phyloP scores from a whole-genome alignment of 2,329 filamentous ascomycete species.

The Ramularia collo-cygni region DNA sequence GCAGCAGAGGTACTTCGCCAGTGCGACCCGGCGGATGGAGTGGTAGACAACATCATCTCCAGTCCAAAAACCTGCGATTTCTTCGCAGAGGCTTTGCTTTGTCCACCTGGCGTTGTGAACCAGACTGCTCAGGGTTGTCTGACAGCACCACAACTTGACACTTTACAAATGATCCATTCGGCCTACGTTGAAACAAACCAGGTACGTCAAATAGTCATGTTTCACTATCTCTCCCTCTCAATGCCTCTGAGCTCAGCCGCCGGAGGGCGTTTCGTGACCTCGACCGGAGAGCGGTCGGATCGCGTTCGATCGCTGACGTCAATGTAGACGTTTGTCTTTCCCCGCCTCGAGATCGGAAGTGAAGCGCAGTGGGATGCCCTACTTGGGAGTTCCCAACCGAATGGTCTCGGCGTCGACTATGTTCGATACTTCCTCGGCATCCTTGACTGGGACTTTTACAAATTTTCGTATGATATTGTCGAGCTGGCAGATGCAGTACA shows the following conservation, averaged over 20 bases:
- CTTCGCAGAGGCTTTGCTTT: slow-evolving; percentile 37
- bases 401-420: slow-evolving; percentile 33
- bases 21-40: slow-evolving; percentile 46
- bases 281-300: neutral
- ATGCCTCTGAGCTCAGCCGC: too few species aligned
- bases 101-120: slow-evolving; percentile 24
- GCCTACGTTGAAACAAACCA: slow-evolving; percentile 36
- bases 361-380: slow-evolving; percentile 33
- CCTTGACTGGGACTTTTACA: slow-evolving; percentile 34
- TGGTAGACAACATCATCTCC: slow-evolving; percentile 46
- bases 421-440: slow-evolving; percentile 37
- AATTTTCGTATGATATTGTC: slow-evolving; percentile 36
- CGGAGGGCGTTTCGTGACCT: too few species aligned
- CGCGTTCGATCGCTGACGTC: slow-evolving; percentile 1
- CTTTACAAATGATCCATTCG: slow-evolving; percentile 37
- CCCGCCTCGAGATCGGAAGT: slow-evolving; percentile 33
- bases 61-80: slow-evolving; percentile 42
- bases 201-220: slow-evolving; percentile 10
- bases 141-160: slow-evolving; percentile 38
- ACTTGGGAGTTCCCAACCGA: slow-evolving; percentile 34
- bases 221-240: too few species aligned
- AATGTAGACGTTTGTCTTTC: slow-evolving; percentile 35
- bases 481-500: slow-evolving; percentile 35
- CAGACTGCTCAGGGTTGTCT: slow-evolving; percentile 34
- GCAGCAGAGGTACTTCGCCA: slow-evolving; percentile 42